Conservation (phyloP, 106 monocot genomes). For the Allium fistulosum region DNA sequence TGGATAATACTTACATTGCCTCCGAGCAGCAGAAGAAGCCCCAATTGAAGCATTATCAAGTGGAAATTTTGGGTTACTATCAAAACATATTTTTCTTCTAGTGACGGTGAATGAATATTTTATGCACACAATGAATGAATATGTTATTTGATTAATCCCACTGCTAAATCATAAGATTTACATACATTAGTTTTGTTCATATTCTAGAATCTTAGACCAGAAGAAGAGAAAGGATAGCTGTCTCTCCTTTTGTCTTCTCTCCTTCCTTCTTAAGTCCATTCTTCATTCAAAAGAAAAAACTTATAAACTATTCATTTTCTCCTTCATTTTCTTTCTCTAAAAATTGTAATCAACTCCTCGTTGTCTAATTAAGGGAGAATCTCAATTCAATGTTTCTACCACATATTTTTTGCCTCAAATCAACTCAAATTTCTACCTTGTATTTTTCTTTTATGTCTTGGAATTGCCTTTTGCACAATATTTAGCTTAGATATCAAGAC, state of each 20-base stretch:
- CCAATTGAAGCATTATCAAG: too few relatives aligned
- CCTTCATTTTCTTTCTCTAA: not conserved
- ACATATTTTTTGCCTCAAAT: not conserved
- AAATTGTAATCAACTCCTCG: not conserved
- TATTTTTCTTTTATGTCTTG: not conserved
- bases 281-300: not conserved
- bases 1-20: too few relatives aligned
- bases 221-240: not conserved
- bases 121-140: too few relatives aligned
- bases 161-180: too few relatives aligned
- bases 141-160: too few relatives aligned
- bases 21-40: too few relatives aligned
- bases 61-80: too few relatives aligned
- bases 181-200: too few relatives aligned
- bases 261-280: conserved; percentile 3
- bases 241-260: not conserved
- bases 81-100: too few relatives aligned
- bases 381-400: not conserved
- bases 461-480: not conserved
- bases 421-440: not conserved
- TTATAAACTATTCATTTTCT: not conserved
- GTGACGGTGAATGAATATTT: too few relatives aligned
- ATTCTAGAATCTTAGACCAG: too few relatives aligned
- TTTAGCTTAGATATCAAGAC: not conserved
- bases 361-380: not conserved